Conservation (phyloP, 2,329 filamentous ascomycete genomes). For the Delphinella strobiligena region DNA sequence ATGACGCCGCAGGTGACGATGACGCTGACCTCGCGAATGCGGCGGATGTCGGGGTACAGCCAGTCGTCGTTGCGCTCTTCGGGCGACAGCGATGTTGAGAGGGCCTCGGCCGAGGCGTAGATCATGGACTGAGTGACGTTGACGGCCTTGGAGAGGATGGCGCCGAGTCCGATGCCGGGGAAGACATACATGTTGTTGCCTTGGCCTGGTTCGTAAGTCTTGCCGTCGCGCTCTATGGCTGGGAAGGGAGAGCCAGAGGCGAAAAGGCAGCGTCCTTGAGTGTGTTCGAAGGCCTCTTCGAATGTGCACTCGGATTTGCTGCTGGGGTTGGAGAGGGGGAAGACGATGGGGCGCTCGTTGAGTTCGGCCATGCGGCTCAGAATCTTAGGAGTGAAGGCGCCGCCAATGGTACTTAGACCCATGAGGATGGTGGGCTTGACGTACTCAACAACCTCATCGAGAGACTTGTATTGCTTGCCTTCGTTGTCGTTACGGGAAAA, state of each 20-base stretch:
- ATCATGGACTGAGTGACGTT: constrained; percentile 92
- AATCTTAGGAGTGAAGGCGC: constrained; percentile 82
- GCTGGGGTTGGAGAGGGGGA: constrained; percentile 91
- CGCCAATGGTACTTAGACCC: constrained; percentile 86
- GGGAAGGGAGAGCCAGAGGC: constrained; percentile 91
- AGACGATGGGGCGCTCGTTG: constrained; percentile 62
- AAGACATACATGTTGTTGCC: constrained; percentile 93
- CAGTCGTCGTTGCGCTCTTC: constrained; percentile 74
- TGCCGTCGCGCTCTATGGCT: constrained; percentile 40
- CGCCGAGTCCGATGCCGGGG: constrained; percentile 86
- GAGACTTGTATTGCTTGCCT: constrained; percentile 56
- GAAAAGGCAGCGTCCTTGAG: constrained; percentile 82
- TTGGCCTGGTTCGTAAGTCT: constrained; percentile 37
- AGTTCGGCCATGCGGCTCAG: constrained; percentile 47
- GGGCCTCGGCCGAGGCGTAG: constrained; percentile 77
- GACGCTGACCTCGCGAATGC: constrained; percentile 82
- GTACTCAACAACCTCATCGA: constrained; percentile 86
- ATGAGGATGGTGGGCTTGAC: constrained; percentile 92
- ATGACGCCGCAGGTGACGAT: constrained; percentile 85
- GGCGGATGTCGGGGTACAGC: constrained; percentile 82
- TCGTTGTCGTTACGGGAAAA: constrained; percentile 55
- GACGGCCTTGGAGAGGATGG: constrained; percentile 80
- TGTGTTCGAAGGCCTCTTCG: constrained; percentile 83
- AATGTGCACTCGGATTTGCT: constrained; percentile 97
- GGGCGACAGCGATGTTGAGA: constrained; percentile 64